Evolutionary conservation across 768 basidiomycete species (phyloP), one percentile per base, ranked within the genome.

Genomic region (Kwoniella dendrophila): DNA sequence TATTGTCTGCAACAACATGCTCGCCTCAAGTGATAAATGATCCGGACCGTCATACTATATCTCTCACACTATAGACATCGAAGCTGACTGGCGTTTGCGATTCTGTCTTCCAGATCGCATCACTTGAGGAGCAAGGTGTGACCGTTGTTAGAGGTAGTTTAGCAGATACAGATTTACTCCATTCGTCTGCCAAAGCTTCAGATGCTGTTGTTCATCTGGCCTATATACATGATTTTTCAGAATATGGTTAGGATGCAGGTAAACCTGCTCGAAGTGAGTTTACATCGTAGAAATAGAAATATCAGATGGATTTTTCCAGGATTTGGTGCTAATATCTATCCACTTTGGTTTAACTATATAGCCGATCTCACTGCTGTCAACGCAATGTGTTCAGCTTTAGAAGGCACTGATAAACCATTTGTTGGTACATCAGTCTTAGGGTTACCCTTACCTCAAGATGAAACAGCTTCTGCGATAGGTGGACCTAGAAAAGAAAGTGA

Each of bases 151-250:
- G 27, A 6, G 77, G 73, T 34, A 43, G 45, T 24, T 30, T 72
- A 22, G 40, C 49, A 53, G 77, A 78, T 56, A 55, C 67, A 22
- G 71, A 68, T 33, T 27, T 63, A 3, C 59, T 69, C 11, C 33
- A 43, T n/a, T n/a, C 57, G 10, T 60, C 55, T 16, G 71, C 71
- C 14, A 47, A 26, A 51, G 61, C 44, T 16, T 44, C 62, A 16
- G 71, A 75, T 43, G 73, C 56, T 1, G 68, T 71, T 62, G 64
- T 75, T 22, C 73, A 75, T 36, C 34, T 63, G 40, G 73, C 65
- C 0, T 75, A 67, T 59, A 56, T 65, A 47, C 73, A 74, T 49
- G 66, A 74, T 40, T 68, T 66, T 56, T 27, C 47, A 22, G 45
- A 59, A 22, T 55, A 54, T 24, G 47, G 45, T n/a, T n/a, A n/a